Base-by-base conservation (phyloP, 148 eudicot genomes). In the Polygonum maritimum region DNA sequence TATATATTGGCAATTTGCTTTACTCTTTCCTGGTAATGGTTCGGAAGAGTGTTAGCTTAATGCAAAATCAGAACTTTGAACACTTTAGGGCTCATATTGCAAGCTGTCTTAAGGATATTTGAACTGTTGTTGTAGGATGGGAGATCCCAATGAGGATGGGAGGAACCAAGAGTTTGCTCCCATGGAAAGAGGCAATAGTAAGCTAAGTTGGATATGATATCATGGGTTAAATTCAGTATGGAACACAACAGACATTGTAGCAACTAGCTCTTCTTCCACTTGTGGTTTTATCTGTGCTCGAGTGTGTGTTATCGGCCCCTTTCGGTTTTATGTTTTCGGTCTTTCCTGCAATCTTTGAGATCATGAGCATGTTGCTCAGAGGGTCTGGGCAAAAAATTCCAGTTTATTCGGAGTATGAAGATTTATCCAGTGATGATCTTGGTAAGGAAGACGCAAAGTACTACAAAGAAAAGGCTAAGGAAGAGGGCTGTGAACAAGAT, bases 241-340 rank as follows among this genome's bases (percentile, higher is more conserved):
- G 81, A 93, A 80, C 74, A 74, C 85, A 76, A 83, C 89, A 0
- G 89, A 91, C 38, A 74, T 83, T 21, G 80, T 88, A 47, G 81
- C 88, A 94, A 1, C 63, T 93, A 47, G 77, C 89, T 79, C 85
- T 93, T 75, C 98, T 92, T 78, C 87, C 90, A 0, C 80, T 91
- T 49, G 79, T 91, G 14, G 89, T 83, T 35, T 49, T 88, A 70
- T 85, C 92, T 19, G 88, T 89, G 5, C 75, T 93, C 11, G 96
- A 87, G 16, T 35, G 89, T 13, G 92, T 83, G 2, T 74, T 87
- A 38, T 91, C 90, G 4, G 60, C 87, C 21, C 96, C 98, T 15
- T 85, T 80, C 14, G 91, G 94, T 40, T 26, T 93, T 69, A 77
- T 84, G 12, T 72, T 80, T 52, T 89, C 75, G 3, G 79, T 86